phyloP scores from a whole-genome alignment of 192 early-diverging fungal species.

The Piromyces finnis region DNA sequence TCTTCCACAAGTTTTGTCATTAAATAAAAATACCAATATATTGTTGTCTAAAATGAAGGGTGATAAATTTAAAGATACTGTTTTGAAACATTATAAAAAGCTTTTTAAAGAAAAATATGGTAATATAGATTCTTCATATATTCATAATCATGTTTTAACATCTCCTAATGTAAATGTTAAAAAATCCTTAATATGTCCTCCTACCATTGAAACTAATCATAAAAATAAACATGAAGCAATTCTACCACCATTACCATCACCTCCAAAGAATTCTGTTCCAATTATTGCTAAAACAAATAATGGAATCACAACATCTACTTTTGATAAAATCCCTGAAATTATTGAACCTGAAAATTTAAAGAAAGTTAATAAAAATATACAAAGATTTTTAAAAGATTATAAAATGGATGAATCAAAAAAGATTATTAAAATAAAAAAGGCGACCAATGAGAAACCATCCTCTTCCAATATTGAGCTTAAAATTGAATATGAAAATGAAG shows the following conservation, averaged over 20 bases:
- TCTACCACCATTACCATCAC: not conserved
- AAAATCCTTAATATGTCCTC: too few species aligned
- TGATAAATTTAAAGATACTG: not conserved
- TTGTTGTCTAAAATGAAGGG: not conserved
- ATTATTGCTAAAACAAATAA: too few species aligned
- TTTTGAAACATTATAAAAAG: not conserved
- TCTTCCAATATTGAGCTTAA: not conserved
- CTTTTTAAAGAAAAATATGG: not conserved
- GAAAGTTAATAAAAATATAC: not conserved
- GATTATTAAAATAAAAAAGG: not conserved
- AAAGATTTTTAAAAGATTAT: not conserved
- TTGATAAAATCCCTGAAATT: not conserved
- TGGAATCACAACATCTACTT: too few species aligned
- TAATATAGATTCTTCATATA: too few species aligned
- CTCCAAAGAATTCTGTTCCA: not conserved
- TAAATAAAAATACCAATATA: not conserved
- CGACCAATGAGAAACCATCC: not conserved
- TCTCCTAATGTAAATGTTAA: too few species aligned
- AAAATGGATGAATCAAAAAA: not conserved
- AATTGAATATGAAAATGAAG: not conserved
- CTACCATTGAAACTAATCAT: too few species aligned
- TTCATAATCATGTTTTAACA: too few species aligned
- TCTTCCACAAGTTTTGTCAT: not conserved
- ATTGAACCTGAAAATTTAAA: not conserved
- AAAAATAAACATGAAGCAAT: not conserved